phyloP scores from a whole-genome alignment of 495 filamentous ascomycete genomes.

The Neurospora intermedia region DNA sequence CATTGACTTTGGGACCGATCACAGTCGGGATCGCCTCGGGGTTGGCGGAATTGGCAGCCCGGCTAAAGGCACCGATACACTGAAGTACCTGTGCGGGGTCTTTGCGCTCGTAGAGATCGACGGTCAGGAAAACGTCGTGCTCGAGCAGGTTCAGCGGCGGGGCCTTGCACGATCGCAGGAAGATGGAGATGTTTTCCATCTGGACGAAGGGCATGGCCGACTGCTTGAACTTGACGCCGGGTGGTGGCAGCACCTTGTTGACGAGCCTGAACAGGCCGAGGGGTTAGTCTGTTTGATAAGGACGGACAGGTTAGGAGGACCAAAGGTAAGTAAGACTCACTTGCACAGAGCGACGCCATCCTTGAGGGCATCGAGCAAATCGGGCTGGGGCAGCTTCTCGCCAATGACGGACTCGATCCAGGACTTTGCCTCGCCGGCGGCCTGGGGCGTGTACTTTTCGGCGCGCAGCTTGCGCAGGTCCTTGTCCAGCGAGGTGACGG shows the following conservation, averaged over 20 bases:
- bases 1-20: slow-evolving; percentile 55
- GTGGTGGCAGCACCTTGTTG: slow-evolving; percentile 67
- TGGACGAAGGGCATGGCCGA: slow-evolving; percentile 96
- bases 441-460: slow-evolving; percentile 87
- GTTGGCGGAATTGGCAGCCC: slow-evolving; percentile 67
- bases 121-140: slow-evolving; percentile 94
- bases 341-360: slow-evolving; percentile 89
- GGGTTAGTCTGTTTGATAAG: slow-evolving; percentile 12
- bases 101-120: slow-evolving; percentile 93
- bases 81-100: slow-evolving; percentile 95
- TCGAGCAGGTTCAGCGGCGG: slow-evolving; percentile 78
- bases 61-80: slow-evolving; percentile 84
- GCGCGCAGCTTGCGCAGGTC: slow-evolving; percentile 90
- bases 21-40: slow-evolving; percentile 60
- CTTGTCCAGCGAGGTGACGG: slow-evolving; percentile 86
- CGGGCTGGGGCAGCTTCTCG: slow-evolving; percentile 55
- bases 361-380: slow-evolving; percentile 77
- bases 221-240: slow-evolving; percentile 67
- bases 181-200: slow-evolving; percentile 99
- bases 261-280: slow-evolving; percentile 47
- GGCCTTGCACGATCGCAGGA: slow-evolving; percentile 75
- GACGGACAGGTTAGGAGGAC: neutral
- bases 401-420: slow-evolving; percentile 86
- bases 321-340: slow-evolving; percentile 34
- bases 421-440: slow-evolving; percentile 69